Conservation (phyloP, 352 stramenopile genomes). For the Phytophthora cryptogea region DNA sequence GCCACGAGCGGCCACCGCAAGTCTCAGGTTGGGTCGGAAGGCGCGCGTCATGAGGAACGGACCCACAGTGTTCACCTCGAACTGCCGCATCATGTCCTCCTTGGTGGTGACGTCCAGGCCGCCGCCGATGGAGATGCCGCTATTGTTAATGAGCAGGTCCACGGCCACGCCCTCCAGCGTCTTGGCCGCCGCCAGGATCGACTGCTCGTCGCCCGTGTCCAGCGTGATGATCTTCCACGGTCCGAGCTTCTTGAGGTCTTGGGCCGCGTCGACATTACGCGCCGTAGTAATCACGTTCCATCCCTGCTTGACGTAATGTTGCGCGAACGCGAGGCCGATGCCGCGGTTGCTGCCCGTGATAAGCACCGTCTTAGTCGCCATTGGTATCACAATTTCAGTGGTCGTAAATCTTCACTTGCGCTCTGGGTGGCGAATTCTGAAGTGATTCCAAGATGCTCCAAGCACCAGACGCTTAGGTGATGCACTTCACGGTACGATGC, state of each 20-base stretch:
- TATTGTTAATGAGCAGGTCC: conserved; percentile 82
- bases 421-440: background rate
- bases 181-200: conserved; percentile 48
- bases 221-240: conserved; percentile 56
- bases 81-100: conserved; percentile 57
- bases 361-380: conserved; percentile 43
- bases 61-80: conserved; percentile 79
- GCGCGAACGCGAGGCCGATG: conserved; percentile 45
- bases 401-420: conserved; percentile 11
- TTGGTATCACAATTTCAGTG: conserved; percentile 5
- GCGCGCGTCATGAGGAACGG: conserved; percentile 66
- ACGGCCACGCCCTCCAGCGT: conserved; percentile 43
- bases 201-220: conserved; percentile 58
- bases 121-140: conserved; percentile 41
- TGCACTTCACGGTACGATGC: background rate
- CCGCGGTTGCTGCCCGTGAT: conserved; percentile 60
- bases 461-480: conserved; percentile 1
- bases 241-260: conserved; percentile 33
- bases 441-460: background rate
- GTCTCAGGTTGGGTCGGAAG: conserved; percentile 55
- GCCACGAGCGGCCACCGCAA: conserved; percentile 40
- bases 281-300: conserved; percentile 56
- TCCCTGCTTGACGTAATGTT: conserved; percentile 49
- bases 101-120: conserved; percentile 51
- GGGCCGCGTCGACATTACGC: conserved; percentile 41